Evolutionary conservation across 2,329 filamentous ascomycete genomes (phyloP), one percentile per base, ranked within the genome.

Genomic region (Dactylella cylindrospora): DNA sequence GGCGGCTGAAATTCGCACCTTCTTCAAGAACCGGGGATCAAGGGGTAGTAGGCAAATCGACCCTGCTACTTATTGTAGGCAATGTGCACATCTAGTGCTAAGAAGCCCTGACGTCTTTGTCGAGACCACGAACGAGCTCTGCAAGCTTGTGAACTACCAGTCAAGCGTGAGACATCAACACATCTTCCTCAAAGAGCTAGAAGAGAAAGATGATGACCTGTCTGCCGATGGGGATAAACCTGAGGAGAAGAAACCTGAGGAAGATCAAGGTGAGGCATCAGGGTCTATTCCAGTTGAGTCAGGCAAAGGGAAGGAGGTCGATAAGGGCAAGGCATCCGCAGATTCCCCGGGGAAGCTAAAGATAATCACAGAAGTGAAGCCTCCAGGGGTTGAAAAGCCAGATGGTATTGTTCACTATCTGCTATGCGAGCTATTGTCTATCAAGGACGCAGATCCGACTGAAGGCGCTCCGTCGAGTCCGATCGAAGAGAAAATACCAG

Each of bases 371-470:
- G 90, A 96, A 61, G 74, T 82, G 32, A 96, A 94, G 73, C 78
- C 87, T 6, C 91, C 93, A 1, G 79, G 90, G 9, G 84, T 96
- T 4, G 90, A 96, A 72, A 90, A 93, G 65, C 89, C 91, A 0
- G 93, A 97, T 72, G 93, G 93, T 3, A 89, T 98, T 2, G 85
- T 98, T 55, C 89, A 97, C 70, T 98, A 95, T 73, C 78, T 98
- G 17, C 82, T 98, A 3, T 94, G 88, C 57, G 93, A 98, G 72
- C 77, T 98, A 38, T 78, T 96, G 45, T 67, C 71, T 39, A 67
- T 74, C 5, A 80, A 79, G 57, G 77, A 79, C 5, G 61, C 70
- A 1, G 69, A 73, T 45, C 44, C 71, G 5, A 72, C 70, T 47
- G 67, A 74, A 59, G 59, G 50, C 23, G 9, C 28, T 57, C 69